Base-by-base conservation (phyloP, 306 rosid species). In the Chamaecrista fasciculata region DNA sequence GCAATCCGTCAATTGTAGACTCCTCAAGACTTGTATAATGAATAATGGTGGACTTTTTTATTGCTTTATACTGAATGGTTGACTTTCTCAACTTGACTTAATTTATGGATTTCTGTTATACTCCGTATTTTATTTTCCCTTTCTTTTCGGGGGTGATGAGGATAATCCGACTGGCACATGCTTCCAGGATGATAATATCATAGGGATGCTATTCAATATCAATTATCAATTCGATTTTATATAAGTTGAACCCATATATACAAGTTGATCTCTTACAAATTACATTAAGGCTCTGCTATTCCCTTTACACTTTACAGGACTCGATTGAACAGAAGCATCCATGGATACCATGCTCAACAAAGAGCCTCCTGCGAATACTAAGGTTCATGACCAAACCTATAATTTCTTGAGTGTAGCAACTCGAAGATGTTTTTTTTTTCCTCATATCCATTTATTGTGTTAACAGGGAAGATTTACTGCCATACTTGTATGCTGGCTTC, bases 381-480 rank as follows among this genome's bases (percentile, higher is more conserved):
- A 89, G 95, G 96, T 92, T 74, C 72, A 78, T 69, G 25, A 29
- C 37, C 58, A 14, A 21, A 61, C 33, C 65, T 21, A 10, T 19
- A 36, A 40, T 61, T 18, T 50, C 28, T 60, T 40, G 12, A 44
- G 14, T 40, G 49, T 37, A 37, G 10, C 37, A 50, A 26, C 2
- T 0, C 1, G 5, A 28, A 21, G 33, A n/a, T 18, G 12, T 51
- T 12, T 37, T 74, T 9, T 46, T 46, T 65, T 63, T 73, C n/a
- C n/a, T n/a, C 21, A 47, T 72, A 47, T 60, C 18, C 3, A 21
- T 44, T 48, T 19, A 8, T 20, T 70, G 33, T 10, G 19, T 42
- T 61, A 0, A 57, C 70, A 92, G 98, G 95, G 98, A 42, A 92
- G 76, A 68, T 79, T 73, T 76, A 62, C 62, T 61, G 96, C 98